Conservation (phyloP, 2,329 filamentous ascomycete species). For the Waltergamsia citrina region DNA sequence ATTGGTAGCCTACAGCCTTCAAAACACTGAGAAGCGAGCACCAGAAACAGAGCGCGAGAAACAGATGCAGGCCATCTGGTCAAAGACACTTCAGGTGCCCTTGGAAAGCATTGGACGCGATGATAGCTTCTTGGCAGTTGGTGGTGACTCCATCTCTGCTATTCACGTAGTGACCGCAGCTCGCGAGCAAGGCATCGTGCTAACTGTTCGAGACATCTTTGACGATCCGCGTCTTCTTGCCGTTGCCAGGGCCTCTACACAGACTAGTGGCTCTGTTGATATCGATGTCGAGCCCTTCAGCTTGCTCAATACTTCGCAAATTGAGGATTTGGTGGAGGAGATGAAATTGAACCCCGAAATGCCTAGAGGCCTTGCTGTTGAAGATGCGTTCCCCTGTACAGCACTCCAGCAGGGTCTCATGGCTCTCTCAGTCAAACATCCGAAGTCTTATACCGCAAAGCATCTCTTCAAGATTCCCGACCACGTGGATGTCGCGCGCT, state of each 20-base stretch:
- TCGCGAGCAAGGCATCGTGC: slow-evolving; percentile 1
- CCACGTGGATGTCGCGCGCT: too few relatives aligned
- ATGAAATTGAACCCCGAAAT: too few relatives aligned
- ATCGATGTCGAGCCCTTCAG: too few relatives aligned
- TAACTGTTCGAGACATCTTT: slow-evolving; percentile 7
- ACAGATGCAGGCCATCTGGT: slow-evolving; percentile 1
- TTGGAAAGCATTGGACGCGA: slow-evolving; percentile 1
- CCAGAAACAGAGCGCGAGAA: neutral
- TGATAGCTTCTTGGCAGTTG: neutral
- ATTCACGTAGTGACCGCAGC: slow-evolving; percentile 8
- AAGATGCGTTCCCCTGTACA: slow-evolving; percentile 40
- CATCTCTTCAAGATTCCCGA: slow-evolving; percentile 10
- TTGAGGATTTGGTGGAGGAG: too few relatives aligned
- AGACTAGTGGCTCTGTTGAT: too few relatives aligned
- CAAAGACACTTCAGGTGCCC: neutral
- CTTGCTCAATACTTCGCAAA: too few relatives aligned
- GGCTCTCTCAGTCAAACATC: too few relatives aligned
- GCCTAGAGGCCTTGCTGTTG: too few relatives aligned
- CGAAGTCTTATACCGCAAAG: too few relatives aligned
- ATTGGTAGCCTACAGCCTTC: neutral
- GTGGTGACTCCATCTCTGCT: slow-evolving; percentile 9
- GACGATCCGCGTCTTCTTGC: too few relatives aligned
- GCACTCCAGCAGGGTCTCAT: slow-evolving; percentile 39
- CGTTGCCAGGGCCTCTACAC: too few relatives aligned
- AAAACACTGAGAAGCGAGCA: slow-evolving; percentile 1